Base-by-base conservation (phyloP, 1,284 basidiomycete genomes). In the Malassezia brasiliensis region DNA sequence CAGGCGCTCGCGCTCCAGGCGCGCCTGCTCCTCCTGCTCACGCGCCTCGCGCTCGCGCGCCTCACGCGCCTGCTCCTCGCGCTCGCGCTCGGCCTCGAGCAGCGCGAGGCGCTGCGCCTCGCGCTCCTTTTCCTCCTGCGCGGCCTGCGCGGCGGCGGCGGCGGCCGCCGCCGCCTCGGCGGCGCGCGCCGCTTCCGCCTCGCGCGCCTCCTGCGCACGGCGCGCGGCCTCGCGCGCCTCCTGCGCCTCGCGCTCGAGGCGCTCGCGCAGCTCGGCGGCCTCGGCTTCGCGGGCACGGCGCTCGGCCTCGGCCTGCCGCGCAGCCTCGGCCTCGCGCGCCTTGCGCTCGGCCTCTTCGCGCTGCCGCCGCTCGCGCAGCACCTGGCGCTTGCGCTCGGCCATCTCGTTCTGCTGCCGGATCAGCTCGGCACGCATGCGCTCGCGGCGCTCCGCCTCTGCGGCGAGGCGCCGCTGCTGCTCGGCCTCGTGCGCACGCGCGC, bases 401-500 rank as follows among this genome's bases (percentile, higher is more conserved):
- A 42, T 34, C 39, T 50, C 49, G 10, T 35, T 25, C 28, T 50
- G 49, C 41, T 50, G 49, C 6, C 31, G 38, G 22, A 32, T 12
- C 9, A 31, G 31, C 28, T 40, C 49, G 20, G 17, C 17, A 14
- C 32, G 49, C 28, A 22, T 22, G 25, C 28, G 28, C 41, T 41
- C 49, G 38, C 48, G 35, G 32, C 34, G 34, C 30, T 20, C 36
- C 2, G 15, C 20, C 30, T 48, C 47, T 19, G 37, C 36, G 7
- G 12, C 8, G 22, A 47, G 30, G 19, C 32, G 34, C 15, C 62
- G 53, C 38, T 67, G 54, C 19, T 61, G 56, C 44, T 67, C 61
- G 3, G 58, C 25, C 25, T 49, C 40, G 17, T 20, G 17, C 17
- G 17, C 5, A 7, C 40, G 40, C 30, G 12, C 40, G 9, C 30